Evolutionary conservation across 805 yeast genomes (phyloP).

Genomic region (Pichia ethanolica): DNA sequence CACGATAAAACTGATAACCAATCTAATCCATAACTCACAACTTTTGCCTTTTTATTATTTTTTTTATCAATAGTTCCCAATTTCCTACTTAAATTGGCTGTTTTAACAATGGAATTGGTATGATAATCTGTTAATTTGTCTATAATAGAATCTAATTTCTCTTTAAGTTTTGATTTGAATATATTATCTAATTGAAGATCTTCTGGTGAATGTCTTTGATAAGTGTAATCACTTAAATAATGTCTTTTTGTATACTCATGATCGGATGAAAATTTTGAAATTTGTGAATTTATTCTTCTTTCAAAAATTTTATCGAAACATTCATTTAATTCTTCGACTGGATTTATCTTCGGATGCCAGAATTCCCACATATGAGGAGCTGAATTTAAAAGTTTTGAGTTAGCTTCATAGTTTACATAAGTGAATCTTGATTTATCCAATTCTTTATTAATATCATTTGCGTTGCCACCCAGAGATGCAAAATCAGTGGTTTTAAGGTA

Average conservation of each 20-base stretch:
- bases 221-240: neutral
- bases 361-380: constrained; percentile 3
- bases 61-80: neutral
- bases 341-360: constrained; percentile 6
- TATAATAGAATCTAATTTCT: constrained; percentile 16
- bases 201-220: neutral
- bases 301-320: constrained; percentile 10
- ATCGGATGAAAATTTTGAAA: neutral
- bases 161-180: constrained; percentile 10
- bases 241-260: neutral
- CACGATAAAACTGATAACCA: constrained; percentile 6
- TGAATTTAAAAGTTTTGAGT: neutral
- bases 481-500: constrained; percentile 1
- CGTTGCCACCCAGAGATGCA: neutral
- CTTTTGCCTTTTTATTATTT: neutral
- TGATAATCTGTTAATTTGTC: constrained; percentile 13
- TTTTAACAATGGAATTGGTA: neutral
- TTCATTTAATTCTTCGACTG: constrained; percentile 2
- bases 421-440: neutral
- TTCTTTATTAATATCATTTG: neutral
- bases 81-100: neutral
- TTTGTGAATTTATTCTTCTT: constrained; percentile 3
- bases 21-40: constrained; percentile 3
- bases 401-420: constrained; percentile 1
- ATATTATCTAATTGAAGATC: constrained; percentile 11